Conservation (phyloP, 2,329 filamentous ascomycete species). For the Monilinia fructicola region DNA sequence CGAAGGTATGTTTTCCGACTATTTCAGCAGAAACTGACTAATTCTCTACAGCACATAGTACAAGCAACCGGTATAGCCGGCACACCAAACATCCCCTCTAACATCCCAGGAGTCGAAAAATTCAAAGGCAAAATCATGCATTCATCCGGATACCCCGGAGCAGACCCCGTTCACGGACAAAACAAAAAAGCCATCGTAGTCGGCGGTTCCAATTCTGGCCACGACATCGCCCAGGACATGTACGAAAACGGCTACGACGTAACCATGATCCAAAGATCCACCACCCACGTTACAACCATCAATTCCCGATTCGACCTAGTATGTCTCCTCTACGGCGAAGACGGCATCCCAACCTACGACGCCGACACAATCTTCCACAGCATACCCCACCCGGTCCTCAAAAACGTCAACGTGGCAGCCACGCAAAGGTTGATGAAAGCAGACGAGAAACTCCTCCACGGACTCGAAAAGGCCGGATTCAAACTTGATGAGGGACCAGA, state of each 20-base stretch:
- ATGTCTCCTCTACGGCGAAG: constrained; percentile 42
- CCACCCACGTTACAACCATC: constrained; percentile 56
- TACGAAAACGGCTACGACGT: constrained; percentile 65
- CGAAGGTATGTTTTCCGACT: constrained; percentile 24
- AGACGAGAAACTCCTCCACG: constrained; percentile 47
- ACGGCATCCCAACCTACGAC: constrained; percentile 61
- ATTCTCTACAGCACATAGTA: constrained; percentile 35
- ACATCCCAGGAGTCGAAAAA: constrained; percentile 48
- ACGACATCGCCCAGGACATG: constrained; percentile 69
- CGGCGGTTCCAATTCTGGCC: constrained; percentile 66
- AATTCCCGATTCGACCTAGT: too few relatives aligned
- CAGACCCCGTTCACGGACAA: constrained; percentile 44
- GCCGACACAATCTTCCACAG: constrained; percentile 62
- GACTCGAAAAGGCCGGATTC: constrained; percentile 57
- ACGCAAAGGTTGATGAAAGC: constrained; percentile 43
- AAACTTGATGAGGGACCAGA: constrained; percentile 56
- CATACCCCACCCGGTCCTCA: constrained; percentile 59
- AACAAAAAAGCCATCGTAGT: constrained; percentile 64
- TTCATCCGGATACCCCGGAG: constrained; percentile 59
- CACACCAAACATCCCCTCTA: constrained; percentile 53
- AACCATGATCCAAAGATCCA: constrained; percentile 68
- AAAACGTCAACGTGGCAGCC: constrained; percentile 53
- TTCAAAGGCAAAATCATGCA: constrained; percentile 63
- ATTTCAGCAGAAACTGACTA: background rate
- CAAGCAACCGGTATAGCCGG: constrained; percentile 47